Conservation (phyloP, 257 asterid species). For the Nicotiana otophora region DNA sequence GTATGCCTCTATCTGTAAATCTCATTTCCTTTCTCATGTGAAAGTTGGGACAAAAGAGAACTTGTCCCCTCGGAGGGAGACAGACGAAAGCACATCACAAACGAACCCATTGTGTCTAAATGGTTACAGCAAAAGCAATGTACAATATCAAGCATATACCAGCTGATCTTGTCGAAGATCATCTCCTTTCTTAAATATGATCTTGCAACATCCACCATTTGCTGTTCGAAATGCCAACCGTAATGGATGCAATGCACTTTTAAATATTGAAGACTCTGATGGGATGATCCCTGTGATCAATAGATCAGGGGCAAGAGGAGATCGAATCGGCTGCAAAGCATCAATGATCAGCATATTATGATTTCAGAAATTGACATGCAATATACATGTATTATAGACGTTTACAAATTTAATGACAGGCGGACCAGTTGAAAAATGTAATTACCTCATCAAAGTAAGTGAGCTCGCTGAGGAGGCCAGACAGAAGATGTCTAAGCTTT, state of each 20-base stretch:
- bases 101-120: background rate
- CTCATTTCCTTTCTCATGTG: background rate
- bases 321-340: slow-evolving; percentile 82
- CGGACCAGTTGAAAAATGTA: background rate
- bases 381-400: background rate
- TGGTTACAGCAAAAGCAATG: background rate
- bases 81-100: background rate
- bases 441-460: slow-evolving; percentile 93
- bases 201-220: slow-evolving; percentile 84
- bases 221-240: slow-evolving; percentile 87
- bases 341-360: background rate
- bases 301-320: slow-evolving; percentile 82
- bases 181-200: slow-evolving; percentile 94
- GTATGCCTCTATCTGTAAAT: background rate
- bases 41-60: background rate
- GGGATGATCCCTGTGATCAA: slow-evolving; percentile 93
- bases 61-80: background rate
- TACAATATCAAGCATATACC: slow-evolving; percentile 39
- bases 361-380: background rate
- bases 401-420: background rate
- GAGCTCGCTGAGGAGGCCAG: slow-evolving; percentile 98
- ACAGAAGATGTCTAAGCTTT: slow-evolving; percentile 91
- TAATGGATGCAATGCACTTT: slow-evolving; percentile 82
- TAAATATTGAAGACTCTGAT: slow-evolving; percentile 88
- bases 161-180: slow-evolving; percentile 98